Conservation (phyloP, 345 rosid species). For the Schrenkiella parvula region DNA sequence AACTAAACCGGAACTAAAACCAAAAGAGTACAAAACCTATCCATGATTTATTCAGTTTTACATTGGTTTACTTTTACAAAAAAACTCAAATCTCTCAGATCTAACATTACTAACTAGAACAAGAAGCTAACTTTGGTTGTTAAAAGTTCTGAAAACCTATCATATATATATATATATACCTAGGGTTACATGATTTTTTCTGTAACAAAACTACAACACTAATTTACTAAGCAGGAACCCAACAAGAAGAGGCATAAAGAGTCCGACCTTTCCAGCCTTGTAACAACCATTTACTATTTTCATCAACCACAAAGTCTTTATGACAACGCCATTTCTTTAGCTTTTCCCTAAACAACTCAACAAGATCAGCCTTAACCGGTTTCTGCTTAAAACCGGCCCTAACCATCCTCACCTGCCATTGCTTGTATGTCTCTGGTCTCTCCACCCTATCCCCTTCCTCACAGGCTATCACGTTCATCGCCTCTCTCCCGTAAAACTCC, state of each 20-base stretch:
- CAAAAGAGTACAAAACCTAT: too few relatives aligned
- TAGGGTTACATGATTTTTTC: background rate
- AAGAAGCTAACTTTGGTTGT: too few relatives aligned
- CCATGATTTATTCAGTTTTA: too few relatives aligned
- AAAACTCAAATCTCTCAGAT: too few relatives aligned
- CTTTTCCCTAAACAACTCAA: slow-evolving; percentile 35
- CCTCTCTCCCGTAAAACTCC: slow-evolving; percentile 61
- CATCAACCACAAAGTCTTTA: slow-evolving; percentile 61
- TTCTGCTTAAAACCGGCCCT: slow-evolving; percentile 65
- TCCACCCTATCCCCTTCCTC: slow-evolving; percentile 68
- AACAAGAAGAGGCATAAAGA: slow-evolving; percentile 48
- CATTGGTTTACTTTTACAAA: too few relatives aligned
- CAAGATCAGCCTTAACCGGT: slow-evolving; percentile 36
- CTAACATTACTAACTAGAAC: too few relatives aligned
- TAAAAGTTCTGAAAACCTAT: background rate
- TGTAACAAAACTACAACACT: background rate
- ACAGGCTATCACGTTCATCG: slow-evolving; percentile 62
- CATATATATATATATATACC: background rate
- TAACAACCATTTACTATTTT: slow-evolving; percentile 60
- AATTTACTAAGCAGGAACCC: slow-evolving; percentile 42
- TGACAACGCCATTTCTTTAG: slow-evolving; percentile 44
- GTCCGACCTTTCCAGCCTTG: slow-evolving; percentile 90
- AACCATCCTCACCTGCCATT: slow-evolving; percentile 55
- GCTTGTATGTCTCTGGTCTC: slow-evolving; percentile 81
- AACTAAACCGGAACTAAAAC: too few relatives aligned